Conservation (phyloP, 2,329 filamentous ascomycete genomes). For the Xylariomycetidae sp. region DNA sequence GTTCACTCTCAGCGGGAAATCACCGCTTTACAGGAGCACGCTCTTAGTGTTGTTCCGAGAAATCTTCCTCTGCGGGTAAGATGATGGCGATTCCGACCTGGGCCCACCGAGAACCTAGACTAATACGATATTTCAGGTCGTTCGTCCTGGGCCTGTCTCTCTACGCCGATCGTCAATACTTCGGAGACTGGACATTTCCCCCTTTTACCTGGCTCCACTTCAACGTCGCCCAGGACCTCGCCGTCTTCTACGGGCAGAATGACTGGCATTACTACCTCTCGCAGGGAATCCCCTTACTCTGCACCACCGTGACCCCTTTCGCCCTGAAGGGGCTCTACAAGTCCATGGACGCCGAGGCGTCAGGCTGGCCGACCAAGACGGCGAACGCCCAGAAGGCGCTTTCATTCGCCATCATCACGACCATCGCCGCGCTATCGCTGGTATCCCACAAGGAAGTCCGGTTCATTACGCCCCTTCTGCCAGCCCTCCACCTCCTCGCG, state of each 20-base stretch:
- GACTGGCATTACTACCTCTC: conserved; percentile 90
- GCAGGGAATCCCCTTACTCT: conserved; percentile 82
- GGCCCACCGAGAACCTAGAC: too few relatives aligned
- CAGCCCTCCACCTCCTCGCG: conserved; percentile 76
- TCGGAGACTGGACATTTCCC: conserved; percentile 82
- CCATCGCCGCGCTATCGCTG: conserved; percentile 61
- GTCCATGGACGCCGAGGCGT: conserved; percentile 33
- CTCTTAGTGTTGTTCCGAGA: conserved; percentile 57
- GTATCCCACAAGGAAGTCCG: conserved; percentile 96
- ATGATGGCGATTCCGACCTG: too few relatives aligned
- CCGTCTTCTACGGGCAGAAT: conserved; percentile 89
- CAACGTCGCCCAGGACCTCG: conserved; percentile 82
- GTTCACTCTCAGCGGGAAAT: conserved; percentile 34
- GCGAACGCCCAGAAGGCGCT: conserved; percentile 49
- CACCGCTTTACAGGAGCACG: conserved; percentile 38
- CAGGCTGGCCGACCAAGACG: conserved; percentile 28
- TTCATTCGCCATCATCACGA: conserved; percentile 53
- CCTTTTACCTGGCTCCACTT: conserved; percentile 84
- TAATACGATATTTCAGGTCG: conserved; percentile 26
- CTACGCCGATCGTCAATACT: conserved; percentile 72
- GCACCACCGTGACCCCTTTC: conserved; percentile 80
- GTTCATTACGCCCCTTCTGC: conserved; percentile 90
- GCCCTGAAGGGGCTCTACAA: conserved; percentile 59
- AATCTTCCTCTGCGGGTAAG: conserved; percentile 54
- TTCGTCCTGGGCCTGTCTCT: conserved; percentile 59